Conservation (phyloP, 129 eudicot species). For the Logfia minima region DNA sequence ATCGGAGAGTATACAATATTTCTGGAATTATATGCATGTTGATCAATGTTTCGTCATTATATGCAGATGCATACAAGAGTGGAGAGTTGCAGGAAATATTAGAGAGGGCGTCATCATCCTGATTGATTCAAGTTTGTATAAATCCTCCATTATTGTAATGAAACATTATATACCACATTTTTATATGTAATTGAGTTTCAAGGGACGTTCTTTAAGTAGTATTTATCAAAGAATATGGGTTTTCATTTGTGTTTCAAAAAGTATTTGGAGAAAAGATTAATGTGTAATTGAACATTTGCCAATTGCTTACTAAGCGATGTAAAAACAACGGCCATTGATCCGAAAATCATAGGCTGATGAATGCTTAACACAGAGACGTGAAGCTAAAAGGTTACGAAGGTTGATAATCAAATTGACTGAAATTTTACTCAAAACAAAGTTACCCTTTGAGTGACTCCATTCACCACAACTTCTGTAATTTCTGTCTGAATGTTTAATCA, state of each 20-base stretch:
- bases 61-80: slow-evolving; percentile 71
- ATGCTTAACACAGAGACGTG: background rate
- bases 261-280: slow-evolving; percentile 18
- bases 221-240: slow-evolving; percentile 13
- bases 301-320: too few species aligned
- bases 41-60: background rate
- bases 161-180: slow-evolving; percentile 25
- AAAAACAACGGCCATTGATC: too few species aligned
- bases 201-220: slow-evolving; percentile 16
- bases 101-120: slow-evolving; percentile 80
- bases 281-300: background rate
- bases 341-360: too few species aligned
- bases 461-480: too few species aligned
- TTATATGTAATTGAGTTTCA: slow-evolving; percentile 12
- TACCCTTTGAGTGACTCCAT: too few species aligned
- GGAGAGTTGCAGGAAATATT: slow-evolving; percentile 87
- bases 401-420: background rate
- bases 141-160: slow-evolving; percentile 15
- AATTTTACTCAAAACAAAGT: too few species aligned
- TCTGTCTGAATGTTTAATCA: background rate
- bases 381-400: background rate
- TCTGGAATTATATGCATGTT: background rate
- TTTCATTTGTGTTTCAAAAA: background rate
- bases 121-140: slow-evolving; percentile 30
- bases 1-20: too few species aligned